Evolutionary conservation across 1,139 yeast genomes (phyloP), one percentile per base, ranked within the genome.

Genomic region (Scheffersomyces insectosa): DNA sequence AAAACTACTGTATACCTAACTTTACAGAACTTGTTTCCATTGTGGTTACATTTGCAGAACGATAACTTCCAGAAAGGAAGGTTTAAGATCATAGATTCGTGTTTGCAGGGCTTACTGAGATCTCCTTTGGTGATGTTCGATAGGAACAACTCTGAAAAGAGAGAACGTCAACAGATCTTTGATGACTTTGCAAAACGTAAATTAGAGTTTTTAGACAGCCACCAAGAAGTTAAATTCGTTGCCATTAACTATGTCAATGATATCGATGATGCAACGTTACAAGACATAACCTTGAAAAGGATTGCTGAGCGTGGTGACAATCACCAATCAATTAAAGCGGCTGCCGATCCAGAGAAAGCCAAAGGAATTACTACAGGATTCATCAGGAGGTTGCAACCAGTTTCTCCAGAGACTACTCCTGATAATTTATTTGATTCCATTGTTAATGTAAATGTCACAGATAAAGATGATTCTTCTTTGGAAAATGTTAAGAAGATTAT

Each of bases 1-100:
- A 95, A 95, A 60, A 90, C 98, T 0, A 89, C 97, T 0, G 79
- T 88, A 0, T 80, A 89, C 3, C 63, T 78, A 38, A 83, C 93
- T 0, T 66, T 93, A 36, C 53, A 60, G 1, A 60, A 74, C 8
- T 59, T 91, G 25, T 84, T 72, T 43, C 82, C 85, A 0, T 65
- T 69, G 0, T 85, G 96, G 86, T 83, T 79, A 0, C 89, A 85
- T 55, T 74, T 88, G n/a, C 97, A 90, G 59, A 91, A 88, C 60
- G 99, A 93, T 63, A 80, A 89, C 52, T 72, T 89, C 30, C 66
- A 75, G 2, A 70, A 70, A 14, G 77, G 79, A 0, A 76, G 74
- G 43, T 62, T 70, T n/a, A 72, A 74, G 52, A 68, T 89, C 40
- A 80, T 83, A 11, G 74, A 72, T 14, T 68, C 66, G 28, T 73